Conservation (phyloP, 169 alveolate genomes). For the Cyclospora cayetanensis region DNA sequence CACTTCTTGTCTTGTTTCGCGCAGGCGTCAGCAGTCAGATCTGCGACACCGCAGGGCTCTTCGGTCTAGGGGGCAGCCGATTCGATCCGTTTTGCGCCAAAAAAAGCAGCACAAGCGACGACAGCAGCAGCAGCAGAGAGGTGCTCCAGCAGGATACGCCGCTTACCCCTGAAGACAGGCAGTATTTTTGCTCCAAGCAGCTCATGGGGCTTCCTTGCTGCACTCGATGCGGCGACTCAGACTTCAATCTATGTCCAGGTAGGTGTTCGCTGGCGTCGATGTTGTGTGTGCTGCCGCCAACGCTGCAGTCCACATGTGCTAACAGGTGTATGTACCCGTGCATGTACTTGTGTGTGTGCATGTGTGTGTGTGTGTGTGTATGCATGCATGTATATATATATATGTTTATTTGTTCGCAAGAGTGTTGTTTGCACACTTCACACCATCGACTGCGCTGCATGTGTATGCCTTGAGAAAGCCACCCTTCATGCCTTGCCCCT, state of each 20-base stretch:
- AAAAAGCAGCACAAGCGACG: conserved; percentile 26
- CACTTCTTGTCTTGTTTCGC: neutral
- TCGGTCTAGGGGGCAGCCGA: conserved; percentile 28
- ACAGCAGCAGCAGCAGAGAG: conserved; percentile 54
- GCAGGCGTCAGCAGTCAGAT: conserved; percentile 35
- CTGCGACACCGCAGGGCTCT: conserved; percentile 13
- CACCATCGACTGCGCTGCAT: too few relatives aligned
- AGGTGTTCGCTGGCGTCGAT: neutral
- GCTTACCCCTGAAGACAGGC: neutral
- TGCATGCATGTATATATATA: neutral
- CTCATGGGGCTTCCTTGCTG: conserved; percentile 48
- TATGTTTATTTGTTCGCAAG: too few relatives aligned
- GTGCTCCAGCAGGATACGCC: conserved; percentile 53
- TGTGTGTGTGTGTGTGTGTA: neutral
- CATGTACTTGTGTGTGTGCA: neutral
- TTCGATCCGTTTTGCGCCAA: conserved; percentile 24
- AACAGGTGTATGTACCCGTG: neutral
- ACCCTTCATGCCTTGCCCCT: too few relatives aligned
- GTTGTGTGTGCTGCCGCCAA: neutral
- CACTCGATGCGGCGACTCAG: conserved; percentile 17
- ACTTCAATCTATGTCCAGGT: conserved; percentile 37
- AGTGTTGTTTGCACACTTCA: too few relatives aligned
- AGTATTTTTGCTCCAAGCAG: neutral
- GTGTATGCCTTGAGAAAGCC: too few relatives aligned
- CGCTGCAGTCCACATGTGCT: too few relatives aligned